Percentiles rank a stretch among this genome's conserved stretches.
Evolutionary conservation across 768 basidiomycete genomes (phyloP).

Genomic region (Cystobasidium ongulense): DNA sequence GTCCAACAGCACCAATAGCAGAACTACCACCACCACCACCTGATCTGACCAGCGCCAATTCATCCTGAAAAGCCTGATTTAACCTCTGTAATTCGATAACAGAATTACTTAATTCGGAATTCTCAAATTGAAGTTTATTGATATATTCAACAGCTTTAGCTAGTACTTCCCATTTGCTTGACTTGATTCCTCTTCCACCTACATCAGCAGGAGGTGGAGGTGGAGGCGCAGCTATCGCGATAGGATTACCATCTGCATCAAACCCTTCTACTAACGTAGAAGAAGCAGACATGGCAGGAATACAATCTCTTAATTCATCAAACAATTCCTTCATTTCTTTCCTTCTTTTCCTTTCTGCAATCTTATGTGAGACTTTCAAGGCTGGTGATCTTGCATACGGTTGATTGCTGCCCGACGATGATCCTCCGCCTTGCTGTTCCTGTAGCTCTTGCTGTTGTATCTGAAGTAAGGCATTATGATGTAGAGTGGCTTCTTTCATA

Average conservation of each 20-base stretch:
- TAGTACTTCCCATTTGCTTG: slow-evolving; percentile 98
- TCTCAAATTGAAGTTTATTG: slow-evolving; percentile 30
- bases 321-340: slow-evolving; percentile 99
- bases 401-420: slow-evolving; percentile 43
- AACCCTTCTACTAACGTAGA: neutral
- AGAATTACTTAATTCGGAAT: slow-evolving; percentile 8
- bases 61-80: neutral
- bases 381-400: slow-evolving; percentile 95
- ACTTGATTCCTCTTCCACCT: slow-evolving; percentile 82
- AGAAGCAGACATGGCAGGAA: slow-evolving; percentile 53
- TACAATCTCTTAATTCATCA: slow-evolving; percentile 84
- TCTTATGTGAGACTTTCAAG: slow-evolving; percentile 86
- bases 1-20: neutral
- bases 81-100: neutral
- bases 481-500: neutral
- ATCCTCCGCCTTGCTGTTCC: no score
- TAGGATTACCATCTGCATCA: neutral
- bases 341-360: slow-evolving; percentile 89
- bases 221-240: neutral
- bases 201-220: neutral
- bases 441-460: no score
- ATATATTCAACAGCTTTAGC: slow-evolving; percentile 54
- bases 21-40: neutral
- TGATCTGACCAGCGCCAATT: neutral
- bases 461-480: neutral